Conservation (phyloP, 2,329 filamentous ascomycete species). For the Fusarium decemcellulare region DNA sequence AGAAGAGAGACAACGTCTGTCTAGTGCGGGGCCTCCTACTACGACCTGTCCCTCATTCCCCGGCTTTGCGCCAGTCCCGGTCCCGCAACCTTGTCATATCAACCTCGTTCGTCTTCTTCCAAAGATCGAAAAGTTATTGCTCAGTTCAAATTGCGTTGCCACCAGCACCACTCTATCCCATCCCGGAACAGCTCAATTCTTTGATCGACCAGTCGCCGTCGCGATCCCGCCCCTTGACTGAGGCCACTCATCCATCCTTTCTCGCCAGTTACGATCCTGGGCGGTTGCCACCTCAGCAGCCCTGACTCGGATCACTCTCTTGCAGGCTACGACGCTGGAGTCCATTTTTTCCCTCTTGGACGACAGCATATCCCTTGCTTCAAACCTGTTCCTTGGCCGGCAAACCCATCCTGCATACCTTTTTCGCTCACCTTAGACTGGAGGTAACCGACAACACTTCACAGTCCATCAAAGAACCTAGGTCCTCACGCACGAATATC, state of each 20-base stretch:
- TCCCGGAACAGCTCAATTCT: constrained; percentile 18
- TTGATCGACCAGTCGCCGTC: not conserved
- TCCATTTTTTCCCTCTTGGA: constrained; percentile 10
- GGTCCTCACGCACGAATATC: not conserved
- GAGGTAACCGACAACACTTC: constrained; percentile 7
- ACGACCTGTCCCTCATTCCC: constrained; percentile 40
- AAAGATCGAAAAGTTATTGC: constrained; percentile 31
- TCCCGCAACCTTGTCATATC: constrained; percentile 43
- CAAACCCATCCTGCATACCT: constrained; percentile 9
- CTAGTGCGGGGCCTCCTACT: constrained; percentile 43
- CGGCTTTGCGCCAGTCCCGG: constrained; percentile 38
- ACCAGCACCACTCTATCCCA: constrained; percentile 12
- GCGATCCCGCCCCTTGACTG: constrained; percentile 15
- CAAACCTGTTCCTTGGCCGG: constrained; percentile 5
- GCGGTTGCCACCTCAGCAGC: constrained; percentile 18
- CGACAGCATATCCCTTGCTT: constrained; percentile 15
- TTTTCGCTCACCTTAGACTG: constrained; percentile 4
- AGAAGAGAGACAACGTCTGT: constrained; percentile 48
- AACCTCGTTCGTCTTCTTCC: constrained; percentile 34
- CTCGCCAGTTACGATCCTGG: constrained; percentile 11
- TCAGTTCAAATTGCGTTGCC: constrained; percentile 18
- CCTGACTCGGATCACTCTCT: constrained; percentile 25
- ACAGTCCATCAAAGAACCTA: constrained; percentile 6
- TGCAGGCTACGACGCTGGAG: constrained; percentile 14
- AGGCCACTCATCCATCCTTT: constrained; percentile 11